These are phyloP conservation scores for Fusarium sp. DNA, from an alignment of 2,329 filamentous ascomycete species.

Conservation along the genomic window DNA sequence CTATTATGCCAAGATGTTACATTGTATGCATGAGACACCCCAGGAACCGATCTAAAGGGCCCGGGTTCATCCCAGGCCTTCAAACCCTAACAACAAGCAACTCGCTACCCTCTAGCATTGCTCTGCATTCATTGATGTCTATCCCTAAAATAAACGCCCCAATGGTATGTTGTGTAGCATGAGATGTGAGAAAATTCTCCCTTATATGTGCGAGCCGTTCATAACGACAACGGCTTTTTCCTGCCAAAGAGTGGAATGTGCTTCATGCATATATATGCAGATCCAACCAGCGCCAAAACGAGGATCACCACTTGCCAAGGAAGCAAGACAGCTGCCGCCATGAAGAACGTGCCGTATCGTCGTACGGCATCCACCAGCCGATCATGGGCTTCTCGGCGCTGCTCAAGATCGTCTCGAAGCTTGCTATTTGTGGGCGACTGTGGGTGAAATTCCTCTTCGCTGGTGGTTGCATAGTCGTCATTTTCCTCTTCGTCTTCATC, in stretches of 20 bases:
- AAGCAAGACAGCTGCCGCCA: conserved; percentile 62
- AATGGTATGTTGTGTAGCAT: conserved; percentile 46
- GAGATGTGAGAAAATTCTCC: conserved; percentile 17
- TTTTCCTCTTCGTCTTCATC: conserved; percentile 44
- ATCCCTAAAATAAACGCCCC: conserved; percentile 49
- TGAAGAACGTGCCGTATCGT: conserved; percentile 56
- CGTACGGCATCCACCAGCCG: conserved; percentile 58
- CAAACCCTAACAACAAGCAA: conserved; percentile 17
- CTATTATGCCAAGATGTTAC: conserved; percentile 41
- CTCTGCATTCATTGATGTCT: conserved; percentile 22
- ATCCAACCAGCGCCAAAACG: conserved; percentile 52
- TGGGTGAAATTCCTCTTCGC: conserved; percentile 38
- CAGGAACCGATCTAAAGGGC: conserved; percentile 38
- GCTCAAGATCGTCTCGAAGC: conserved; percentile 48
- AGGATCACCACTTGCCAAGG: conserved; percentile 57
- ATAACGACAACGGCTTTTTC: conserved; percentile 40
- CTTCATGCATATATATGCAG: conserved; percentile 58
- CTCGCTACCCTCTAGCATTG: conserved; percentile 15
- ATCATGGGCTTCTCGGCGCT: conserved; percentile 53
- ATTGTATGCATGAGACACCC: conserved; percentile 26
- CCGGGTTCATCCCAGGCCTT: conserved; percentile 16
- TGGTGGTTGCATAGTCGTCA: conserved; percentile 40
- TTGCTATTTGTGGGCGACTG: conserved; percentile 41
- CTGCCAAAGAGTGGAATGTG: conserved; percentile 42
- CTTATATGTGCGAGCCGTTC: conserved; percentile 34